Evolutionary conservation across 805 yeast species (phyloP).

Genomic region (Cyberlindnera xishuangbannaensis): DNA sequence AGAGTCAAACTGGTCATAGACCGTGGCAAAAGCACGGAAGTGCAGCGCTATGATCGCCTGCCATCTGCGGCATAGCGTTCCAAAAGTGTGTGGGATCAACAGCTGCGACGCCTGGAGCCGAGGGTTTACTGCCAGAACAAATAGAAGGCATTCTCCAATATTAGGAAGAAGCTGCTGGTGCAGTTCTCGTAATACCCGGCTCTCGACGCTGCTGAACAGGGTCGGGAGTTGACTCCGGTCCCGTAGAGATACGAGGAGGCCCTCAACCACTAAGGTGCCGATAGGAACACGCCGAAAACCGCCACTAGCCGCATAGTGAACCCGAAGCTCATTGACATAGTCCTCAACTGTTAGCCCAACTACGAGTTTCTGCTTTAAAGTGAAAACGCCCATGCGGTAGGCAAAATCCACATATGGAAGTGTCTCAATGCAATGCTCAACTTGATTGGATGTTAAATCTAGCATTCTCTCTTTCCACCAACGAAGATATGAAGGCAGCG

Average conservation of each 20-base stretch:
- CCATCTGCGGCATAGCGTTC: too few species aligned
- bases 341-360: not conserved
- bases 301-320: not conserved
- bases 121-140: not conserved
- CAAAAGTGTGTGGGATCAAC: not conserved
- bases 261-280: not conserved
- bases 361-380: not conserved
- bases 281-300: not conserved
- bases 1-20: too few species aligned
- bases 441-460: not conserved
- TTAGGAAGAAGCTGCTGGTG: too few species aligned
- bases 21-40: not conserved
- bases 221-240: not conserved
- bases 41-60: not conserved
- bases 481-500: not conserved
- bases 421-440: not conserved
- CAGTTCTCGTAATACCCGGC: too few species aligned
- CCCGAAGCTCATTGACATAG: not conserved
- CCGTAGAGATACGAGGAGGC: not conserved
- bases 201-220: not conserved
- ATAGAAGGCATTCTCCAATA: not conserved
- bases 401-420: conserved; percentile 1
- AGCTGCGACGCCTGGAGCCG: not conserved
- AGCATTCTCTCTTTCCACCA: conserved; percentile 6
- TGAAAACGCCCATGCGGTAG: not conserved